These are phyloP conservation scores for Talaromyces sp. DNA, from an alignment of 2,329 filamentous ascomycete species.

Conservation along the genomic window DNA sequence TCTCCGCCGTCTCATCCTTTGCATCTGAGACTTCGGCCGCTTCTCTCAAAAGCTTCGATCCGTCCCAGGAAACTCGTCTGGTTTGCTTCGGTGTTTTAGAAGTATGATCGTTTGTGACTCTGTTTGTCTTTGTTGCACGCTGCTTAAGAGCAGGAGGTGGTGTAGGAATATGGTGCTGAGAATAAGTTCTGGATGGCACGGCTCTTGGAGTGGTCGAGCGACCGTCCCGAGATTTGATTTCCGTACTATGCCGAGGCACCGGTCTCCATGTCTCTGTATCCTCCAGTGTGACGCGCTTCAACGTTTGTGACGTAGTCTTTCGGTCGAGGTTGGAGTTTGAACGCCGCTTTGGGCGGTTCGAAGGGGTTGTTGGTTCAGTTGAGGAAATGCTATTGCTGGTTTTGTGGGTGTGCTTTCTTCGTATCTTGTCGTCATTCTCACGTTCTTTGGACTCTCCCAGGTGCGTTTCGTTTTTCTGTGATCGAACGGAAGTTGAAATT, in stretches of 20 bases:
- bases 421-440: neutral
- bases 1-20: neutral
- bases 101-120: constrained; percentile 23
- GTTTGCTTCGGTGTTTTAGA: constrained; percentile 20
- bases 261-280: constrained; percentile 38
- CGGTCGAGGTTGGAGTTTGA: constrained; percentile 36
- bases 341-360: constrained; percentile 24
- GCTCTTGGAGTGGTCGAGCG: constrained; percentile 30
- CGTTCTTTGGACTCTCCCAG: neutral
- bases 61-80: constrained; percentile 39
- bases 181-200: constrained; percentile 7
- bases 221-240: constrained; percentile 32
- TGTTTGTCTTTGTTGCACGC: constrained; percentile 37
- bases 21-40: constrained; percentile 18
- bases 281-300: constrained; percentile 39
- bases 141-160: constrained; percentile 41
- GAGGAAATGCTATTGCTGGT: constrained; percentile 8
- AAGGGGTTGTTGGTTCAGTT: constrained; percentile 28
- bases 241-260: constrained; percentile 28
- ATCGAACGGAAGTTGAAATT: constrained; percentile 14
- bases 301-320: constrained; percentile 36
- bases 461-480: constrained; percentile 8
- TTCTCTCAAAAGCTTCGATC: constrained; percentile 34
- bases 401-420: constrained; percentile 7
- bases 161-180: constrained; percentile 28